Base-by-base conservation (phyloP, 2,329 filamentous ascomycete genomes). In the Hypoxylon rubiginosum region DNA sequence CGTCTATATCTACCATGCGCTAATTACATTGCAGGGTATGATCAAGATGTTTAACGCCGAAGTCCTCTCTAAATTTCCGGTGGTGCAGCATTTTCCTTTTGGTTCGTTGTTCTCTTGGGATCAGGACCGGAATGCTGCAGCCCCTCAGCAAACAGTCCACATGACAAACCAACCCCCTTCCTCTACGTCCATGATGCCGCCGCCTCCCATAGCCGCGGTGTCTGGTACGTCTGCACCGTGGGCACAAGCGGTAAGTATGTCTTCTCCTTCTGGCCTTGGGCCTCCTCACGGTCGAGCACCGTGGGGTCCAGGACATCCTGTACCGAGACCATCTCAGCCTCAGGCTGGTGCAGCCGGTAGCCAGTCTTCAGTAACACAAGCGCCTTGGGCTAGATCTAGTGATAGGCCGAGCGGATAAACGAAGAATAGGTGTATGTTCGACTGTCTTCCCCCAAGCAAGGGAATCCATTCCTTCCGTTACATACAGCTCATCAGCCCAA, bases 21-120 rank as follows among this genome's bases (percentile, higher is more conserved):
- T 70, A 64, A 71, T 56, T 32, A 6, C 58, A 24, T 15, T 1
- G 8, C 64, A 91, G 90, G 96, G 96, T 55, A 98, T 99, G 96
- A 89, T 99, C 74, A 99, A 98, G 81, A 99, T 99, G 96, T 99
- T 95, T 82, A 94, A 97, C 71, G 96, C 93, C 17, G 96, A 99
- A 82, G 96, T 99, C 2, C 84, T 99, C 13, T 93, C 92, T 41
- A 99, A 99, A 79, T 97, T 97, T 76, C 96, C 96, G 2, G 96
- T 99, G 2, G 93, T 99, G n/a, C 96, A 99, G 80, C 96, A 99
- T 79, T 98, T 96, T 71, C 88, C 86, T 2, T 95, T 96, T 71
- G 92, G 92, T 26, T 91, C 90, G 5, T 81, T 96, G n/a, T 93
- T 95, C 76, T 88, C 86, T 39, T 95, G 91, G 91, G 89, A 92